Evolutionary conservation across 257 asterid species (phyloP).

Genomic region (Sherardia arvensis): DNA sequence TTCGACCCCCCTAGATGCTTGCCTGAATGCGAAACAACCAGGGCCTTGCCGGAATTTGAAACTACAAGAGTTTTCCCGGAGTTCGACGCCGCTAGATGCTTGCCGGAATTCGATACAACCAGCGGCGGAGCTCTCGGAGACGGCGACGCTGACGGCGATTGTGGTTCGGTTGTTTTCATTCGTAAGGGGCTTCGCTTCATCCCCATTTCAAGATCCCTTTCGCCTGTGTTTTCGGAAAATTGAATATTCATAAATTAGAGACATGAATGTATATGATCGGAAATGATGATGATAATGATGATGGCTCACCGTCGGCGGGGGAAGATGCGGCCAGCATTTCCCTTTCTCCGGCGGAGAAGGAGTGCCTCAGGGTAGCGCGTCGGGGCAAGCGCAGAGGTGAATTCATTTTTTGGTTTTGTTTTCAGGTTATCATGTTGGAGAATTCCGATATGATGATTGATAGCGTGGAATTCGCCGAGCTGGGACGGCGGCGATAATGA

Average conservation of each 20-base stretch:
- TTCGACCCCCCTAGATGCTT: slow-evolving; percentile 27
- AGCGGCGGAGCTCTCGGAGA: slow-evolving; percentile 53
- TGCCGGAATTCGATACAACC: slow-evolving; percentile 40
- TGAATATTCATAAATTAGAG: too few relatives aligned
- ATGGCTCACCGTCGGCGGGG: slow-evolving; percentile 6
- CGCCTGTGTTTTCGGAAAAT: slow-evolving; percentile 21
- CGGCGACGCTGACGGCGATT: slow-evolving; percentile 28
- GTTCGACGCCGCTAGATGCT: slow-evolving; percentile 26
- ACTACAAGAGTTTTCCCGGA: slow-evolving; percentile 53
- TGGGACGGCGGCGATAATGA: not conserved
- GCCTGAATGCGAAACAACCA: slow-evolving; percentile 49
- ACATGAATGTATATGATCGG: not conserved
- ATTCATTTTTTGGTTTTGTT: not conserved
- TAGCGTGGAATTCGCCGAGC: not conserved
- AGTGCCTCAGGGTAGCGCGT: not conserved
- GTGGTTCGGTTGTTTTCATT: slow-evolving; percentile 10
- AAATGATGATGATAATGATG: not conserved
- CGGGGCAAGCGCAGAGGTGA: not conserved
- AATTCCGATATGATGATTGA: not conserved
- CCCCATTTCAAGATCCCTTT: slow-evolving; percentile 42
- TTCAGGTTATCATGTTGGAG: not conserved
- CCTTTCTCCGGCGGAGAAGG: not conserved
- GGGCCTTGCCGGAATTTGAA: slow-evolving; percentile 52
- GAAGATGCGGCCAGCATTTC: not conserved
- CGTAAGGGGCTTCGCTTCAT: not conserved